Evolutionary conservation across 202 grass and related monocot species (phyloP).

Genomic region (Brachypodium distachyon): DNA sequence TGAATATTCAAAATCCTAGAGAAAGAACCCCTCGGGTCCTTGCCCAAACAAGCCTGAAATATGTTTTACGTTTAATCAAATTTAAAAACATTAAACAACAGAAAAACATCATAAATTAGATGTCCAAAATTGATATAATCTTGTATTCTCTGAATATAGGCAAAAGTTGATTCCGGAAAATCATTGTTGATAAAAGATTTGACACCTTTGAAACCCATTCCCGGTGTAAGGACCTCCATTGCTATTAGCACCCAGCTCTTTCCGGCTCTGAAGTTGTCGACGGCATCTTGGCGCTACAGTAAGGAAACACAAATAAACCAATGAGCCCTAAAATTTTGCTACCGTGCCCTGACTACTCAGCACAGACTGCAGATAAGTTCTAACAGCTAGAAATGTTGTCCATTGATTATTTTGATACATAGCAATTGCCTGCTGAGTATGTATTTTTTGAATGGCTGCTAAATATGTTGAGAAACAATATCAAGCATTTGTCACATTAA

Average conservation of each 20-base stretch:
- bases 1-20: no score
- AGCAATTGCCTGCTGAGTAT: not conserved
- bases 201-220: conserved; percentile 89
- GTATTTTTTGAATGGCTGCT: no score
- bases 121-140: no score
- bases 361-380: no score
- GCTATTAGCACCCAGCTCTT: conserved; percentile 81
- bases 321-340: no score
- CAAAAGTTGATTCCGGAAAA: conserved; percentile 72
- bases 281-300: conserved; percentile 65
- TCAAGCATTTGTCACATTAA: not conserved
- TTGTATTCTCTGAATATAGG: conserved; percentile 84
- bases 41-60: no score
- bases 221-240: conserved; percentile 69
- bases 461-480: not conserved
- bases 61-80: no score
- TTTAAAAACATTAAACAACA: no score
- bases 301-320: conserved; percentile 9
- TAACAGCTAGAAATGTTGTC: not conserved
- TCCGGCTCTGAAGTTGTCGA: conserved; percentile 80
- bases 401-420: not conserved
- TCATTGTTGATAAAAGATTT: conserved; percentile 80
- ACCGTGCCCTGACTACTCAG: no score
- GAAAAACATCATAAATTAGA: no score
- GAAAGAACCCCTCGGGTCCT: no score